Evolutionary conservation across 148 eudicot genomes (phyloP), one percentile per base, ranked within the genome.

Genomic region (Rhododendron mucronatum): DNA sequence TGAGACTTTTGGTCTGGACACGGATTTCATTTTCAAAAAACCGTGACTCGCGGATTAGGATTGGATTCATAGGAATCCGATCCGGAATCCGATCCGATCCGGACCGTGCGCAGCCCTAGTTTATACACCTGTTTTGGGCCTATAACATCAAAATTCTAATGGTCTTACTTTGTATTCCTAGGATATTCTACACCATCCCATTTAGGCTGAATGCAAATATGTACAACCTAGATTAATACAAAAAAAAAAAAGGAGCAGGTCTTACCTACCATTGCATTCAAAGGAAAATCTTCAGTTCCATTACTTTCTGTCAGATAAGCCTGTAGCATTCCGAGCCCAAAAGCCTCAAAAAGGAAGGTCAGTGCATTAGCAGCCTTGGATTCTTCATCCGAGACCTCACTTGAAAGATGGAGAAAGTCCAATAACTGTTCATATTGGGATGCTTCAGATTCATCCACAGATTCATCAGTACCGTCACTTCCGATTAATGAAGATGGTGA

Each of bases 181-280:
- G 13, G n/a, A 15, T 47, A 15, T 51, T 51, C 45, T 41, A 26
- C 3, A 28, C 63, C 13, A 26, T 14, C 23, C 82, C 23, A 30
- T 30, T 35, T 44, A 59, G 44, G 53, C 39, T 35, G 30, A 81
- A 82, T 44, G 55, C 20, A n/a, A 26, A 35, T 4, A 26, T 4
- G 48, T 14, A 7, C 47, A 26, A 47, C 57, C 9, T 45, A 55
- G 47, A 53, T 51, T 76, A 61, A 45, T 44, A 50, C 80, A 85
- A 28, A 11, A 82, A 14, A 11, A 82, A 14, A 86, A 75, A 48
- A 14, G 69, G 74, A 33, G 85, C 33, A 81, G 85, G 90, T 71
- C 98, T 93, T 94, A 96, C 99, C 99, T 93, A 96, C 99, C 99
- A 90, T 96, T 93, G 95, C 86, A 93, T 94, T 96, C 88, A 95